phyloP scores from a whole-genome alignment of 1,284 basidiomycete genomes.

The Tylopilus orsonianus region DNA sequence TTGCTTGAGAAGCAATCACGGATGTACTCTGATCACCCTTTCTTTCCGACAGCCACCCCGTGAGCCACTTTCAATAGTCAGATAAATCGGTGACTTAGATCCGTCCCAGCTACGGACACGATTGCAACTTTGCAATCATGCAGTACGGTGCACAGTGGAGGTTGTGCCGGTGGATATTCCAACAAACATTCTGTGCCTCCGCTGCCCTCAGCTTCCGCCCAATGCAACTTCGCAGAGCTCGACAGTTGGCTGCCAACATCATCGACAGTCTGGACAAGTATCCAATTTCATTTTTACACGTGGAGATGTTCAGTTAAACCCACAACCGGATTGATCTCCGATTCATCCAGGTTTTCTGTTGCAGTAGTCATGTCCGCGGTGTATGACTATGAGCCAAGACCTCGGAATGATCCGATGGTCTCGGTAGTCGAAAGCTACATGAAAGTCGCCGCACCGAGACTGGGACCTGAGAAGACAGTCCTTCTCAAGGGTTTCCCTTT shows the following conservation, averaged over 20 bases:
- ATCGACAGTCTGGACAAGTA: constrained; percentile 10
- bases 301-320: not conserved
- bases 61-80: not conserved
- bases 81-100: not conserved
- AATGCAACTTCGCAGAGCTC: constrained; percentile 10
- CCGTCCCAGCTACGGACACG: constrained; percentile 1
- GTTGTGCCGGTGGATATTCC: constrained; percentile 1
- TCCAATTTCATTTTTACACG: not conserved
- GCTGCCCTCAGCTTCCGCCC: constrained; percentile 6
- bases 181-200: not conserved
- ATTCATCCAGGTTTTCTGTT: constrained; percentile 6
- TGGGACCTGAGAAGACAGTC: constrained; percentile 11
- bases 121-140: not conserved
- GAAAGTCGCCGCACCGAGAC: no score
- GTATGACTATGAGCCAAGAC: constrained; percentile 15
- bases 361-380: constrained; percentile 11
- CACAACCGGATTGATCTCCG: not conserved
- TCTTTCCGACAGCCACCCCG: constrained; percentile 1
- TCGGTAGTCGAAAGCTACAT: constrained; percentile 8
- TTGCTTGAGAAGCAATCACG: constrained; percentile 7
- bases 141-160: not conserved
- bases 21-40: constrained; percentile 9
- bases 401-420: constrained; percentile 1
- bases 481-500: constrained; percentile 27
- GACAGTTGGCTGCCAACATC: constrained; percentile 5